phyloP scores from a whole-genome alignment of 768 basidiomycete genomes.

The Lactarius psammicola region DNA sequence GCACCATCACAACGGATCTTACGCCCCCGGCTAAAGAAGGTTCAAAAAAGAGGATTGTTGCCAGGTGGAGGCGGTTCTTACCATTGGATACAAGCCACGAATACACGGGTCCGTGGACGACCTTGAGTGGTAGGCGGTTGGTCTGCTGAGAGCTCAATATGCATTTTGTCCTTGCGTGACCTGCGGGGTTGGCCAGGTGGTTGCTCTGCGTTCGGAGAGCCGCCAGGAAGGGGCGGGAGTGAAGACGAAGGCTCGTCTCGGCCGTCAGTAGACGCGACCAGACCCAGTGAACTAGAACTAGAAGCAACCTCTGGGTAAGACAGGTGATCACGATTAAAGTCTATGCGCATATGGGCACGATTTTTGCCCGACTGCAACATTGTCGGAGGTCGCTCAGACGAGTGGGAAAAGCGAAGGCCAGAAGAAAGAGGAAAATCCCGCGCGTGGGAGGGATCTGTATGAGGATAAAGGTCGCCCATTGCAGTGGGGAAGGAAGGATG shows the following conservation, averaged over 20 bases:
- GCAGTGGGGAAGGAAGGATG: background rate
- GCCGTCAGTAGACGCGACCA: conserved; percentile 6
- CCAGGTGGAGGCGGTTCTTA: conserved; percentile 35
- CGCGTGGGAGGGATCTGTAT: background rate
- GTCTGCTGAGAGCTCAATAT: conserved; percentile 66
- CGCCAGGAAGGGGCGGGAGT: background rate
- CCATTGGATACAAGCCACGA: conserved; percentile 80
- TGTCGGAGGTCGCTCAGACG: background rate
- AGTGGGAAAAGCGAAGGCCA: background rate
- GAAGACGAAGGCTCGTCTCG: conserved; percentile 2
- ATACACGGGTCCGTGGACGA: conserved; percentile 71
- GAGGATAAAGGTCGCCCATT: conserved; percentile 12
- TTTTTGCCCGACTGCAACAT: background rate
- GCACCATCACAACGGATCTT: conserved; percentile 85
- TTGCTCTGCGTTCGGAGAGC: background rate
- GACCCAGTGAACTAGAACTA: conserved; percentile 4
- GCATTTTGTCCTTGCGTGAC: conserved; percentile 39
- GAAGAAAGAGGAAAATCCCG: background rate
- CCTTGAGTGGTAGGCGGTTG: conserved; percentile 82
- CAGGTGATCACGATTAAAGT: background rate
- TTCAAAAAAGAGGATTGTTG: conserved; percentile 4
- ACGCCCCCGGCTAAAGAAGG: conserved; percentile 55
- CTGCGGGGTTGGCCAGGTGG: conserved; percentile 6
- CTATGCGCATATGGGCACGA: background rate
- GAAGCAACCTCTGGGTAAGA: conserved; percentile 12